Evolutionary conservation across 2,329 filamentous ascomycete genomes (phyloP), one percentile per base, ranked within the genome.

Genomic region (Penicillium sp.): DNA sequence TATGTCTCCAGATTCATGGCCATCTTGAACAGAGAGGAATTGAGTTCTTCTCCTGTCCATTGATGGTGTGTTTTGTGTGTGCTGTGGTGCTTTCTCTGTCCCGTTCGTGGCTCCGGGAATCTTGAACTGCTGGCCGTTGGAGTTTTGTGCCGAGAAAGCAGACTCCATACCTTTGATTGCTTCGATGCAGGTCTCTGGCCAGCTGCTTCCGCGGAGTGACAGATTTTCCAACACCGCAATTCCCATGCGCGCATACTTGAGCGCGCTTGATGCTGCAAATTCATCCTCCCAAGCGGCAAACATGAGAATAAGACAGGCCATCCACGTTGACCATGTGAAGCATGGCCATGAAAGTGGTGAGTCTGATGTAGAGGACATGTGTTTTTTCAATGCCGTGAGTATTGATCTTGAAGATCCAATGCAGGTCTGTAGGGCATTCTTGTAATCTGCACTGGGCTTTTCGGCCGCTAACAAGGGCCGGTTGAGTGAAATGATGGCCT

Each of bases 271-370:
- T 0, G 72, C 55, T 0, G 75, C 69, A 3, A 80, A 64, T 31
- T 81, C 73, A 1, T 71, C 70, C 55, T 79, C 77, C 56, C 77
- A 77, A 0, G 77, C 78, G 4, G 80, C 80, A 48, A 80, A 79
- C 3, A 81, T 75, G 4, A 82, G 61, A 18, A 82, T 76, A 38
- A 82, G 79, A 1, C 77, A 77, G 53, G 79, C 80, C 58, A 82
- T 82, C 80, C 80, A 82, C 0, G 79, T 71, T 1, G 75, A 76
- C 79, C 80, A 82, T 0, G 79, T 82, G 38, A 80, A 80, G 0
- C 79, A 79, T 3, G 79, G 79, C 78, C 79, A 81, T 0, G 79
- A 64, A 22, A 82, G 63, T 0, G 77, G 73, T 6, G 29, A 56
- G 51, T 53, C 38, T 16, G 32, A 56, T 6, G 32, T 36, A 42